Conservation (phyloP, 2,329 filamentous ascomycete genomes). For the Alternaria postmessia region DNA sequence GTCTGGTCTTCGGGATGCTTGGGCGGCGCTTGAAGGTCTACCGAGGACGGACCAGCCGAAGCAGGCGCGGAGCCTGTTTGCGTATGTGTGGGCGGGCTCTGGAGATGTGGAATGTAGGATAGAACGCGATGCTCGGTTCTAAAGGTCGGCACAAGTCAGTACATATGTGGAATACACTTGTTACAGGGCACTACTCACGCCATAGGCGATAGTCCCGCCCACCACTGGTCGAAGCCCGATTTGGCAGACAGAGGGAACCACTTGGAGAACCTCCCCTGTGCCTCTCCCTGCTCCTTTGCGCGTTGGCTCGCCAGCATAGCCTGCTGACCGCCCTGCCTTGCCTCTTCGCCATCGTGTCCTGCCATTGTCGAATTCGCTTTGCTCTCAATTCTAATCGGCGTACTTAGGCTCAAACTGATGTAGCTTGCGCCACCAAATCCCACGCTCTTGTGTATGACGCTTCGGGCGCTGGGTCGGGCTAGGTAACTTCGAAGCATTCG, state of each 20-base stretch:
- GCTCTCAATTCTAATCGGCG: slow-evolving; percentile 38
- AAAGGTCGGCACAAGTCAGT: not conserved
- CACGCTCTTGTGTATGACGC: slow-evolving; percentile 35
- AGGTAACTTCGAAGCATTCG: slow-evolving; percentile 45
- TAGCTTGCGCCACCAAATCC: slow-evolving; percentile 45
- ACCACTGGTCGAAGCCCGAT: slow-evolving; percentile 78
- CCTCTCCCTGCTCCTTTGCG: slow-evolving; percentile 49
- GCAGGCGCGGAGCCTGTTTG: slow-evolving; percentile 66
- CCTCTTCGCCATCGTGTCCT: slow-evolving; percentile 29
- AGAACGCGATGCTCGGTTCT: slow-evolving; percentile 86
- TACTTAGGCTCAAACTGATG: slow-evolving; percentile 39
- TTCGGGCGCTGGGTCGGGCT: slow-evolving; percentile 31
- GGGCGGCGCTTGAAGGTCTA: slow-evolving; percentile 50
- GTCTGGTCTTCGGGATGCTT: slow-evolving; percentile 52
- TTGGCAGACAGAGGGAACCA: slow-evolving; percentile 91
- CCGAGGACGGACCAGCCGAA: slow-evolving; percentile 52
- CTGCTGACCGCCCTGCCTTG: slow-evolving; percentile 50
- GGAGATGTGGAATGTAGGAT: slow-evolving; percentile 82
- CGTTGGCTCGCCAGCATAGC: slow-evolving; percentile 60
- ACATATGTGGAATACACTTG: not conserved
- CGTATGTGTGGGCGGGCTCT: slow-evolving; percentile 72
- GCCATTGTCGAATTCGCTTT: slow-evolving; percentile 43
- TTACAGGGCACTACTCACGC: slow-evolving; percentile 43
- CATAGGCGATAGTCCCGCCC: slow-evolving; percentile 82
- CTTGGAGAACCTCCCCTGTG: slow-evolving; percentile 42